A percentile compares a stretch with the other conserved stretches of the same genome.
Conservation (phyloP, 495 filamentous ascomycete species). For the Penicillium cataractarum region DNA sequence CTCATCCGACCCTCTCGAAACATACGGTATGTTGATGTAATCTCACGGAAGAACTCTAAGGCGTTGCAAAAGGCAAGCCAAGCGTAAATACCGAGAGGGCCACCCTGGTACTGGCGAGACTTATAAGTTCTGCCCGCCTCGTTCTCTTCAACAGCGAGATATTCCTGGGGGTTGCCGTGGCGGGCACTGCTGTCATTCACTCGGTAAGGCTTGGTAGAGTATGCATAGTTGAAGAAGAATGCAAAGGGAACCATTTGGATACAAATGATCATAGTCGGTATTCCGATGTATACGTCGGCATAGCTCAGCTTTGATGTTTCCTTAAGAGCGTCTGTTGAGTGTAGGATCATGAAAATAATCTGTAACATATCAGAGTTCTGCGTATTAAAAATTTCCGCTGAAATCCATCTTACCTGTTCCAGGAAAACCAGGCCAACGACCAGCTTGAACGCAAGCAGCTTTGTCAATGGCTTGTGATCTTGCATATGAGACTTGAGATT, state of each 20-base stretch:
- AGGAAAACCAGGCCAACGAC: slow-evolving; percentile 37
- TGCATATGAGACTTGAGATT: slow-evolving; percentile 26
- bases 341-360: slow-evolving; percentile 37
- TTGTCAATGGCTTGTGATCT: slow-evolving; percentile 29
- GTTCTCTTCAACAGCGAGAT: slow-evolving; percentile 8
- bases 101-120: slow-evolving; percentile 21
- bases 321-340: slow-evolving; percentile 25
- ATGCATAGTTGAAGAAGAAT: slow-evolving; percentile 38
- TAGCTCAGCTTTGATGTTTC: slow-evolving; percentile 31
- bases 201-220: slow-evolving; percentile 28
- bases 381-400: background rate
- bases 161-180: background rate
- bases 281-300: slow-evolving; percentile 37
- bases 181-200: background rate
- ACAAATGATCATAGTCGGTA: slow-evolving; percentile 38
- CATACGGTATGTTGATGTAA: slow-evolving; percentile 12
- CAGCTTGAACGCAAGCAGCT: slow-evolving; percentile 38
- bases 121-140: background rate
- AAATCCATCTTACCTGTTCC: slow-evolving; percentile 24
- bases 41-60: slow-evolving; percentile 14
- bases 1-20: background rate
- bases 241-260: slow-evolving; percentile 41
- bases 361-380: background rate
- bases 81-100: slow-evolving; percentile 16
- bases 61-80: slow-evolving; percentile 21